Evolutionary conservation across 2,329 filamentous ascomycete species (phyloP).

Genomic region (Phialophora macrospora): DNA sequence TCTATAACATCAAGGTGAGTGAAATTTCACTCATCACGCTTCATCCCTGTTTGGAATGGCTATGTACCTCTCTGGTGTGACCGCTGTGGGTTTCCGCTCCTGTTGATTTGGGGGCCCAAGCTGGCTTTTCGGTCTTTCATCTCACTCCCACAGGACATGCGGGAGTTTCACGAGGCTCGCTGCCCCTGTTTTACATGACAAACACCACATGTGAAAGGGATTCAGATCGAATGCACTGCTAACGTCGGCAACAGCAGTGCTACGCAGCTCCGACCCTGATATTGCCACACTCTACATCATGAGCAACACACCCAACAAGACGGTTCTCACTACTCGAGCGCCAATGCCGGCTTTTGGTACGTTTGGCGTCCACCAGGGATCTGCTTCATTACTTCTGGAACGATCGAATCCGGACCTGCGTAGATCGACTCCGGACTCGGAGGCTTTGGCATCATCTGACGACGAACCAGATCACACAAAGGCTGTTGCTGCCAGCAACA

Average conservation of each 20-base stretch:
- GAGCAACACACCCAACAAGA: constrained; percentile 32
- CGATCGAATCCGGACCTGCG: constrained; percentile 72
- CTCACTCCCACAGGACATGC: background rate
- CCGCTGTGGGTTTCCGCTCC: background rate
- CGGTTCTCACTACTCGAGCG: constrained; percentile 31
- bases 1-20: constrained; percentile 18
- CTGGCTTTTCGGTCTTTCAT: background rate
- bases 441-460: constrained; percentile 90
- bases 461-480: constrained; percentile 74
- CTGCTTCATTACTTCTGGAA: constrained; percentile 71
- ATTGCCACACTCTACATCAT: constrained; percentile 27
- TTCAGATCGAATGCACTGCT: constrained; percentile 6
- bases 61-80: background rate
- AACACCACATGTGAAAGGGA: background rate
- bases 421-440: constrained; percentile 89
- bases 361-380: constrained; percentile 50
- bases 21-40: background rate
- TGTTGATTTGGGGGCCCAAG: background rate
- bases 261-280: constrained; percentile 5
- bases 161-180: background rate
- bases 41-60: background rate
- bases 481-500: constrained; percentile 50
- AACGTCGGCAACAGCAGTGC: constrained; percentile 14
- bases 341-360: constrained; percentile 39
- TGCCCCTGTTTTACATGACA: background rate